These are phyloP conservation scores for Elongisporangium undulatum DNA, from an alignment of 352 stramenopile genomes.

Conservation along the genomic window DNA sequence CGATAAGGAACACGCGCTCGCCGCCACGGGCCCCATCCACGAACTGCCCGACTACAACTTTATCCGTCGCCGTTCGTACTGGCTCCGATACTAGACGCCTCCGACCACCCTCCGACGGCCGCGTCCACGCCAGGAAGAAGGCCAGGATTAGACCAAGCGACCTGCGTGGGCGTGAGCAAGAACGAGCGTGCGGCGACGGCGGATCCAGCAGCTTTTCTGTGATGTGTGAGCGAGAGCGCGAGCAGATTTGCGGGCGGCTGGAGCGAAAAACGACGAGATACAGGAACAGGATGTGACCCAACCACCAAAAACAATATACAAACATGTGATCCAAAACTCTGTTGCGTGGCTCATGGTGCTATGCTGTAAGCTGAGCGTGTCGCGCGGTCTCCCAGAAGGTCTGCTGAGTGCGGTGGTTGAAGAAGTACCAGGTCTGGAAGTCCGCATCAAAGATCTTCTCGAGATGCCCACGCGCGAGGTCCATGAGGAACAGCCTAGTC, in stretches of 20 bases:
- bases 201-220: not conserved
- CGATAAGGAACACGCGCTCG: slow-evolving; percentile 98
- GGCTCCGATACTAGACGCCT: slow-evolving; percentile 87
- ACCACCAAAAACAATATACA: slow-evolving; percentile 12
- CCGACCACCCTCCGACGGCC: not conserved
- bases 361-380: slow-evolving; percentile 16
- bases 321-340: slow-evolving; percentile 1
- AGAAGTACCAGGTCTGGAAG: slow-evolving; percentile 48
- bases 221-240: not conserved
- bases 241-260: slow-evolving; percentile 1
- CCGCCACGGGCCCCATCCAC: slow-evolving; percentile 97
- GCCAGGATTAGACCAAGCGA: not conserved
- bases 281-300: slow-evolving; percentile 1
- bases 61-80: slow-evolving; percentile 99
- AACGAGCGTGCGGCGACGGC: not conserved
- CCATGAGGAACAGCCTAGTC: slow-evolving; percentile 25
- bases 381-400: slow-evolving; percentile 47
- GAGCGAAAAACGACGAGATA: slow-evolving; percentile 2
- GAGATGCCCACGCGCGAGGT: slow-evolving; percentile 29
- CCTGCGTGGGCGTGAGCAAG: not conserved
- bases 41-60: slow-evolving; percentile 99
- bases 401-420: slow-evolving; percentile 41
- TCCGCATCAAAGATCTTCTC: slow-evolving; percentile 36
- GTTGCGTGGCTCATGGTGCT: no score
- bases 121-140: not conserved